phyloP scores from a whole-genome alignment of 306 rosid species.

The Arachis hypogaea region DNA sequence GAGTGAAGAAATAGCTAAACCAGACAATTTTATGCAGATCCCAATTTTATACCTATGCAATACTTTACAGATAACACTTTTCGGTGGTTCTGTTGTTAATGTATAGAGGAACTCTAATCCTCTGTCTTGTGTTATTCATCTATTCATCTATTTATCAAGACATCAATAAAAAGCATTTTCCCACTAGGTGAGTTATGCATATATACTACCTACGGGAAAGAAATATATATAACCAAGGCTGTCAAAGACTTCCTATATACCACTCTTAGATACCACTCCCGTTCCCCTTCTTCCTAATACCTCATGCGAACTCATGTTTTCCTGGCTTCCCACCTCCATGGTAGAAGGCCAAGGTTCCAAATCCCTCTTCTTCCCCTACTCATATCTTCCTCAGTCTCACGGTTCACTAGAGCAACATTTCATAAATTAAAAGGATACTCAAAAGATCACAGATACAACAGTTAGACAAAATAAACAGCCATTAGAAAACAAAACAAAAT shows the following conservation, averaged over 20 bases:
- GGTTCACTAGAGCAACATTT: neutral
- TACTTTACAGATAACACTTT: too few relatives aligned
- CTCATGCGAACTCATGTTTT: neutral
- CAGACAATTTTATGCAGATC: neutral
- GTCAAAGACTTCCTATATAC: neutral
- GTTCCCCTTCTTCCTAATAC: neutral
- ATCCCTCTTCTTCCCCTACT: neutral
- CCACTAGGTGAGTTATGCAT: too few relatives aligned
- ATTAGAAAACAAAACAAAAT: conserved; percentile 21
- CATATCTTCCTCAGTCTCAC: neutral
- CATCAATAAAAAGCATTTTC: too few relatives aligned
- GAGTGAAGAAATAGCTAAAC: too few relatives aligned
- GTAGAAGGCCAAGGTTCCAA: neutral
- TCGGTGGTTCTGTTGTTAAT: too few relatives aligned
- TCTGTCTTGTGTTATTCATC: too few relatives aligned
- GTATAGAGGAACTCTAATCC: too few relatives aligned
- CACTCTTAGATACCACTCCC: neutral
- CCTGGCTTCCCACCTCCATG: neutral
- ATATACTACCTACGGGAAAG: neutral
- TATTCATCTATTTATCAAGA: too few relatives aligned
- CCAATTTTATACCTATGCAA: neutral
- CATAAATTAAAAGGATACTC: conserved; percentile 13
- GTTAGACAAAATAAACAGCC: conserved; percentile 14
- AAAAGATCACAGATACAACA: conserved; percentile 1
- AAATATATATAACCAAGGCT: neutral